Conservation (phyloP, 2,329 filamentous ascomycete species). For the Colletotrichum sp. region DNA sequence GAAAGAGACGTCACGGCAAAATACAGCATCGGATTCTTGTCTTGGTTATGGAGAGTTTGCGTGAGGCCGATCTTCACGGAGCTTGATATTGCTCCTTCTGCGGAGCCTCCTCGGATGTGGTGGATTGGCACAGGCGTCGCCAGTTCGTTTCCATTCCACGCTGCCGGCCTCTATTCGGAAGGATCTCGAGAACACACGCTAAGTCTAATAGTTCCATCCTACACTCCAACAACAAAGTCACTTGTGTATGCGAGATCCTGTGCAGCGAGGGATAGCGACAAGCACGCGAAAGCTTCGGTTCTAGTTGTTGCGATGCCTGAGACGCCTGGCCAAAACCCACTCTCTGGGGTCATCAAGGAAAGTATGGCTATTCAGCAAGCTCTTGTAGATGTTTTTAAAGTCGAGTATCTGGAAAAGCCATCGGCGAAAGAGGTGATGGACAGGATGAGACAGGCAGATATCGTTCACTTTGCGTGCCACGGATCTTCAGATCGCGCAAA, state of each 20-base stretch:
- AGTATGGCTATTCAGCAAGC: background rate
- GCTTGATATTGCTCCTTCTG: background rate
- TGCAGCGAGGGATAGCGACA: background rate
- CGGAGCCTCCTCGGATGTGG: background rate
- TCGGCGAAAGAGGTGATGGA: background rate
- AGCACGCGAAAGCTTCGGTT: background rate
- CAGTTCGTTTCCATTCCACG: background rate
- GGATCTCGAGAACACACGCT: background rate
- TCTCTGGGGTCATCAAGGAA: background rate
- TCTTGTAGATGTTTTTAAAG: background rate
- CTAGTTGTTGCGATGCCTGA: background rate
- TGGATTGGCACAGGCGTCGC: background rate
- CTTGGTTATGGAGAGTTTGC: background rate
- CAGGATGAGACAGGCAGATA: background rate
- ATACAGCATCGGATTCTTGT: background rate
- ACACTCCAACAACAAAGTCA: background rate
- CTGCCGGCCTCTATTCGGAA: conserved; percentile 1
- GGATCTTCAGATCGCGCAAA: background rate
- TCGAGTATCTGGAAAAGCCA: background rate
- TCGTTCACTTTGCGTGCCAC: background rate
- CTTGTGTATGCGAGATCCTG: background rate
- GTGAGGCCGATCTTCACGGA: background rate
- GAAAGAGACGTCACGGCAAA: background rate
- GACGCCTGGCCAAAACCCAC: background rate
- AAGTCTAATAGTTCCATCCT: background rate